Percentiles rank a stretch among this genome's conserved stretches.
Evolutionary conservation across 2,329 filamentous ascomycete genomes (phyloP).

Genomic region (Pestalotiopsis sp.): DNA sequence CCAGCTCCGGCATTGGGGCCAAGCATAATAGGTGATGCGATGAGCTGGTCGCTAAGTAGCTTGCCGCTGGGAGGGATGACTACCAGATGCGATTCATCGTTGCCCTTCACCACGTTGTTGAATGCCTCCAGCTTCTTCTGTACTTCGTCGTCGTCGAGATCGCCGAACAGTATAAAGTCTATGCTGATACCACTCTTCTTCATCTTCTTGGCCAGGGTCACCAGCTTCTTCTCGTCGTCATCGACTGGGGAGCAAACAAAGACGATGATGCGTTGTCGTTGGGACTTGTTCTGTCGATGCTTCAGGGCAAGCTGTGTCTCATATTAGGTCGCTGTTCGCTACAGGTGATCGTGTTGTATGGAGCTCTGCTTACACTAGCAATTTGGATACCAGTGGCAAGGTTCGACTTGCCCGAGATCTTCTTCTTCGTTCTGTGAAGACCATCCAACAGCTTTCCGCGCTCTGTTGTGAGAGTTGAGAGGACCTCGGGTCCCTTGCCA

Average conservation of each 20-base stretch:
- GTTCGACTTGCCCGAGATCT: slow-evolving; percentile 87
- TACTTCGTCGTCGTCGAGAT: slow-evolving; percentile 85
- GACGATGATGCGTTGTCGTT: slow-evolving; percentile 94
- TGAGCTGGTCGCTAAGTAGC: slow-evolving; percentile 88
- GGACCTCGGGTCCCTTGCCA: slow-evolving; percentile 93
- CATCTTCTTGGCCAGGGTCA: slow-evolving; percentile 94
- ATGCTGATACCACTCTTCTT: slow-evolving; percentile 96
- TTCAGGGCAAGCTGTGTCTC: slow-evolving; percentile 81
- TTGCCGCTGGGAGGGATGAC: slow-evolving; percentile 89
- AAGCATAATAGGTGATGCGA: slow-evolving; percentile 85
- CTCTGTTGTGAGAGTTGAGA: slow-evolving; percentile 94
- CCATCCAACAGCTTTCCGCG: slow-evolving; percentile 94
- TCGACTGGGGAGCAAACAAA: slow-evolving; percentile 92
- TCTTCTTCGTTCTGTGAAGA: slow-evolving; percentile 83
- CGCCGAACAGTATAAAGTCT: slow-evolving; percentile 93
- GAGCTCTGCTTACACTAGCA: slow-evolving; percentile 70
- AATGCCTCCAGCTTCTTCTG: slow-evolving; percentile 93
- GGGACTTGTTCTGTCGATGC: slow-evolving; percentile 96
- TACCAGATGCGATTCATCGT: slow-evolving; percentile 87
- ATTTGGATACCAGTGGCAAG: slow-evolving; percentile 94
- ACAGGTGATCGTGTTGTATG: background rate
- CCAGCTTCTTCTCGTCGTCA: slow-evolving; percentile 85
- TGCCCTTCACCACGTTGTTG: slow-evolving; percentile 88
- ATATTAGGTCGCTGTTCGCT: background rate
- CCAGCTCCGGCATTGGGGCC: slow-evolving; percentile 70